These are phyloP conservation scores for Saturnispora diversa DNA, from an alignment of 805 yeast species.

Conservation along the genomic window DNA sequence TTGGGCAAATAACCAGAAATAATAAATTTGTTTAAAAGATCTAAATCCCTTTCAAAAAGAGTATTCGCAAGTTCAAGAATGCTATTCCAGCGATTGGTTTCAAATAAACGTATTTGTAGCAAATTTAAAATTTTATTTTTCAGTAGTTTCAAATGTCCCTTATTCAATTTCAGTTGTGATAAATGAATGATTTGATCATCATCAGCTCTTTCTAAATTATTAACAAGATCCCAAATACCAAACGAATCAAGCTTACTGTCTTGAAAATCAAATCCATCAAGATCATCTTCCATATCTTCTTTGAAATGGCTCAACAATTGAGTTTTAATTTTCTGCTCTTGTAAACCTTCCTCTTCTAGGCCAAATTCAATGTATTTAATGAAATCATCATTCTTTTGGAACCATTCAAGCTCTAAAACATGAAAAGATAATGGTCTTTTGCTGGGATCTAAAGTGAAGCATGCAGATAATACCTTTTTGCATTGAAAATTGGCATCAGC, in stretches of 20 bases:
- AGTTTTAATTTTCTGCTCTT: neutral
- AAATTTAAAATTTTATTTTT: too few species aligned
- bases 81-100: too few species aligned
- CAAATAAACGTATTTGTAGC: too few species aligned
- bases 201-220: neutral
- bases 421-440: too few species aligned
- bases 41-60: neutral
- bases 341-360: neutral
- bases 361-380: slow-evolving; percentile 6
- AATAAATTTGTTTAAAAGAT: neutral
- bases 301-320: neutral
- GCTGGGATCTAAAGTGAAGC: slow-evolving; percentile 64
- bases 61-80: neutral
- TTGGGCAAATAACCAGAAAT: slow-evolving; percentile 1
- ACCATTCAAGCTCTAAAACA: too few species aligned
- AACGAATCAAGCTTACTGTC: too few species aligned
- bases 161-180: too few species aligned
- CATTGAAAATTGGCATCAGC: slow-evolving; percentile 19
- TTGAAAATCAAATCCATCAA: slow-evolving; percentile 1
- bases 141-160: too few species aligned
- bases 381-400: slow-evolving; percentile 20
- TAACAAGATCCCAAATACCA: too few species aligned
- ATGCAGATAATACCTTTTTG: slow-evolving; percentile 46
- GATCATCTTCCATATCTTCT: neutral
- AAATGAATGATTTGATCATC: neutral